Conservation (phyloP, 192 early-diverging fungal genomes). For the Spinellus fusiger region DNA sequence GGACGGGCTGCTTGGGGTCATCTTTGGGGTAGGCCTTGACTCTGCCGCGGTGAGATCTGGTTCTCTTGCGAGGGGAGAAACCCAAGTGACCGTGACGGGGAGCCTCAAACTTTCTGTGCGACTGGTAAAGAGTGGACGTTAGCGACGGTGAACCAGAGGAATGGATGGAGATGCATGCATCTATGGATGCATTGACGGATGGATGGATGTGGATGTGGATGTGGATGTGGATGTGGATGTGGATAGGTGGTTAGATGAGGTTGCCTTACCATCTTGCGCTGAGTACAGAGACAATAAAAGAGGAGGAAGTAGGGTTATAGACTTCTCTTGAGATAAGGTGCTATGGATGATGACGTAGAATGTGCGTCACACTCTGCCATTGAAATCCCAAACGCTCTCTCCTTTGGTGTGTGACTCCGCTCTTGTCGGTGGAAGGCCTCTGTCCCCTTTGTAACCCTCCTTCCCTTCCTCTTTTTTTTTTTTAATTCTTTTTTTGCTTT, state of each 20-base stretch:
- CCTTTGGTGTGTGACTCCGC: not conserved
- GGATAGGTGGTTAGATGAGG: not conserved
- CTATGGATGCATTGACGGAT: conserved; percentile 1
- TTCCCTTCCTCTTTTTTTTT: too few species aligned
- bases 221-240: not conserved
- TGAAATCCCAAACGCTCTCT: not conserved
- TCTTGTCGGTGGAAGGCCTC: too few species aligned
- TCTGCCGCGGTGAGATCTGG: conserved; percentile 88
- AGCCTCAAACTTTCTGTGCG: conserved; percentile 96
- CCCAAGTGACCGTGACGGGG: conserved; percentile 85
- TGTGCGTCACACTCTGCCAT: not conserved
- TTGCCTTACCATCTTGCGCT: conserved; percentile 1
- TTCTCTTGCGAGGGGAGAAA: conserved; percentile 77
- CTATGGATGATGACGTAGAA: not conserved
- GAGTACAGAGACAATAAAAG: conserved; percentile 1
- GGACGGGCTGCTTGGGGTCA: conserved; percentile 88
- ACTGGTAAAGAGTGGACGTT: conserved; percentile 23
- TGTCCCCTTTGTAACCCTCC: too few species aligned
- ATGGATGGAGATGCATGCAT: not conserved
- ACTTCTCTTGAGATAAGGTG: not conserved
- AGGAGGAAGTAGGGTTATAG: not conserved
- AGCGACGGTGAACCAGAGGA: conserved; percentile 5
- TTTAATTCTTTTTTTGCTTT: too few species aligned
- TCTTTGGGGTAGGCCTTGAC: conserved; percentile 99
- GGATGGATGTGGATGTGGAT: conserved; percentile 24